Evolutionary conservation across 345 rosid genomes (phyloP), one percentile per base, ranked within the genome.

Genomic region (Gynandropsis gynandra): DNA sequence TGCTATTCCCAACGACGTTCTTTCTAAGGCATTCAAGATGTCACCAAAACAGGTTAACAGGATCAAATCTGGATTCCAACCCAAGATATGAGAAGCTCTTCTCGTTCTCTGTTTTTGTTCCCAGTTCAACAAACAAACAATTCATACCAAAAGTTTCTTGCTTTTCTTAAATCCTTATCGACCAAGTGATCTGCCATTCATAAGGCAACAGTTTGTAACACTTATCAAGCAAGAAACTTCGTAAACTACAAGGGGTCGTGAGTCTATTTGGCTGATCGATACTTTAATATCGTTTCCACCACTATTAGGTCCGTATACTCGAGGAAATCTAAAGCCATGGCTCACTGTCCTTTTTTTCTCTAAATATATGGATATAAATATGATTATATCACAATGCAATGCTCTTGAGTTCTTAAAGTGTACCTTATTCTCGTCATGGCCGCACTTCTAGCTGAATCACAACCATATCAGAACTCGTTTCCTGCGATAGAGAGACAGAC

Each of bases 1-100:
- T 0, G 33, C 75, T 0, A 76, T 80, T 20, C 79, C 81, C 9
- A 72, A 75, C 32, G 55, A 77, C 7, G 61, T 80, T 18, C 61
- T 80, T 63, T 56, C 77, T 47, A 75, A 60, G 72, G 80, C 80
- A 0, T 82, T 82, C 58, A 66, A 59, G 36, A 3, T 77, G 47
- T 64, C 47, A 12, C 41, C 65, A 18, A 63, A 61, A 31, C 66
- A 71, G 44, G 58, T 79, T 59, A 44, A 71, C 59, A 61, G 56
- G 70, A 57, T 73, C 51, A 82, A 77, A 76, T 5, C 59, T 8
- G 69, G 62, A 24, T 70, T 79, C 52, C 76, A 74, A 42, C 61
- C 81, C 27, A 79, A 73, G 64, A 62, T 67, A 40, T 66, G 62
- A 58, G 47, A 44, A 51, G 59, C 38, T 10, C 31, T 9, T 59